Percentiles rank a stretch among this genome's conserved stretches.
Conservation (phyloP, 1,284 basidiomycete genomes). For the Microbotryomycetes sp. region DNA sequence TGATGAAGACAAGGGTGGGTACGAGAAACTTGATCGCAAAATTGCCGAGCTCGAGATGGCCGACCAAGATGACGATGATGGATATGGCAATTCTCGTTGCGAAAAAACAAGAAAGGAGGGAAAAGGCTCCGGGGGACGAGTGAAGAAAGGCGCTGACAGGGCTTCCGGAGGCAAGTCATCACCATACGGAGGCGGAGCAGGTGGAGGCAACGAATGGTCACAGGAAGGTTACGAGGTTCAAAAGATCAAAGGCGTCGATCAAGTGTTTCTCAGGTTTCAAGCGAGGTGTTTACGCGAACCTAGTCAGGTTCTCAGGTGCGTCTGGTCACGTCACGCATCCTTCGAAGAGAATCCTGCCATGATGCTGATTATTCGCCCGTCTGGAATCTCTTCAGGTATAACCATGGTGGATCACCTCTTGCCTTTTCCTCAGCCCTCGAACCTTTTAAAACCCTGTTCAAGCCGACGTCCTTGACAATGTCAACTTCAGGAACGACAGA, state of each 20-base stretch:
- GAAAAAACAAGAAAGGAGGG: slow-evolving; percentile 4
- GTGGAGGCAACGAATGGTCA: slow-evolving; percentile 45
- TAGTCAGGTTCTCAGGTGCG: slow-evolving; percentile 67
- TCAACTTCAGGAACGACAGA: slow-evolving; percentile 42
- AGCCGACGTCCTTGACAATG: slow-evolving; percentile 46
- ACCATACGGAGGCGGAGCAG: neutral
- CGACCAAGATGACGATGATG: slow-evolving; percentile 12
- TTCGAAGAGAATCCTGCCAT: neutral
- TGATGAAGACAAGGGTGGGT: neutral
- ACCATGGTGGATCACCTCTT: slow-evolving; percentile 62
- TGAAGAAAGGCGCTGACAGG: slow-evolving; percentile 12
- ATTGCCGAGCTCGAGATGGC: slow-evolving; percentile 1
- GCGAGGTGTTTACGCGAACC: slow-evolving; percentile 58
- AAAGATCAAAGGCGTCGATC: slow-evolving; percentile 54
- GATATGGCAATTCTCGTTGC: neutral
- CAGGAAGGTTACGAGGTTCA: slow-evolving; percentile 71
- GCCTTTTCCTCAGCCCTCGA: slow-evolving; percentile 59
- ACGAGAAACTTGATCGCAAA: neutral
- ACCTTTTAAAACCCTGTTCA: slow-evolving; percentile 62
- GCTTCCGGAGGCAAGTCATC: neutral
- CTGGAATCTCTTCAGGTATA: slow-evolving; percentile 53
- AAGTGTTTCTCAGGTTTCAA: slow-evolving; percentile 68
- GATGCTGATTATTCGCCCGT: neutral
- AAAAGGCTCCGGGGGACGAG: slow-evolving; percentile 16
- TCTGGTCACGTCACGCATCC: slow-evolving; percentile 14